Evolutionary conservation across 2,329 filamentous ascomycete genomes (phyloP), one percentile per base, ranked within the genome.

Genomic region (Rhynchosporium secalis): DNA sequence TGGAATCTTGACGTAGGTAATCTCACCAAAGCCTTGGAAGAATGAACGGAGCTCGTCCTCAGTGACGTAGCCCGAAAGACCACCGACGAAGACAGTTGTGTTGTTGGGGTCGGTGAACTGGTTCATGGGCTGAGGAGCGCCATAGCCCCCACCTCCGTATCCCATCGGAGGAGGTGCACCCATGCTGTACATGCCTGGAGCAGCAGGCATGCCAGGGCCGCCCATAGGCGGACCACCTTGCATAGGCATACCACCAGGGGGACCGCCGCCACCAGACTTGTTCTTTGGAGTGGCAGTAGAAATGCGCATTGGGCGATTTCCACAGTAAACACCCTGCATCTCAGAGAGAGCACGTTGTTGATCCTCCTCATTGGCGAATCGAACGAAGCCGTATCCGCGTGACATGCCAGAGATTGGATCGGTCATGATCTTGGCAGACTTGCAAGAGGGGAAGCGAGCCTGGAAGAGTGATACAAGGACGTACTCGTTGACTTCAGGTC

Each of bases 41-140:
- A 99, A 99, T 0, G 93, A 97, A 67, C 95, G 92, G n/a, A 99
- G 89, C 82, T 99, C 95, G 73, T 99, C 95, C 81, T 99, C 95
- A 54, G 95, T 99, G 66, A 99, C 95, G 73, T 99, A 99, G 69
- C 95, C 95, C 43, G 93, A 97, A 4, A 99, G 86, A 59, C 95
- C 95, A 69, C 95, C 95, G 60, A 99, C 95, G 73, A 99, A 99
- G 66, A 99, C 95, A 26, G 95, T 99, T 20, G 95, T 99, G 81
- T 99, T 99, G 85, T 99, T 99, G 12, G 95, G 95, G 73, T 99
- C 95, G 43, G 95, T 99, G 82, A 99, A 99, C 80, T 99, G 95
- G 80, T 99, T 99, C 95, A 99, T 98, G 68, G 88, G 88, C 77
- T 91, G 88, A 66, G 86, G 86, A 70, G 85, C 81, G 65, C 85